Evolutionary conservation across 768 basidiomycete genomes (phyloP), one percentile per base, ranked within the genome.

Genomic region (Lactarius sanguifluus): DNA sequence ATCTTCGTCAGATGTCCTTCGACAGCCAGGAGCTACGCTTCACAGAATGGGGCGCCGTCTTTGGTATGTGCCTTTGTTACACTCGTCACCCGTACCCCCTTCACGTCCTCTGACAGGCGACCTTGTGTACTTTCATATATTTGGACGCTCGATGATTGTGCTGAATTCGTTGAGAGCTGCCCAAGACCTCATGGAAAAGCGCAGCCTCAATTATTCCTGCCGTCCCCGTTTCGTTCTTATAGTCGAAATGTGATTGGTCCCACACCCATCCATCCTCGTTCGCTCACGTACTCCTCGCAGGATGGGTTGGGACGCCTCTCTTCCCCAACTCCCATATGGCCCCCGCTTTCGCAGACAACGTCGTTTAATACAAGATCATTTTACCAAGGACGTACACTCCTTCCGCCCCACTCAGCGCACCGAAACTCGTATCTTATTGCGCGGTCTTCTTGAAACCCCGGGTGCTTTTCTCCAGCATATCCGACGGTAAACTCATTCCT

Each of bases 101-200:
- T 40, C 32, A 3, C 32, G 25, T 3, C 34, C n/a, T 54, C n/a
- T 57, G 41, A 57, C 41, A 78, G 78, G 78, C 43, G 75, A 76
- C 28, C 64, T 79, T 32, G 71, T 78, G 30, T 76, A 73, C 65
- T 69, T 74, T 36, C 70, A 61, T 10, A 52, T 79, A 34, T 73
- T 79, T 59, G 66, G 69, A 18, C 71, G 71, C 25, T 69, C 75
- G 5, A 67, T 76, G 47, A 41, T 79, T 16, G 69, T 79, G 10
- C 58, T 79, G 40, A 78, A 76, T 66, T 75, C 78, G 3, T 52
- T 72, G n/a, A 57, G 69, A 41, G 74, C 72, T n/a, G 77, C 77
- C 30, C 69, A 65, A 18, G 78, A 79, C 45, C 72, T 79, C 20
- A 65, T 79, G 61, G 77, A 77, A 59, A 75, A 75, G 61, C 72